Base-by-base conservation (phyloP, 768 basidiomycete genomes). In the Tulasnella sp. region DNA sequence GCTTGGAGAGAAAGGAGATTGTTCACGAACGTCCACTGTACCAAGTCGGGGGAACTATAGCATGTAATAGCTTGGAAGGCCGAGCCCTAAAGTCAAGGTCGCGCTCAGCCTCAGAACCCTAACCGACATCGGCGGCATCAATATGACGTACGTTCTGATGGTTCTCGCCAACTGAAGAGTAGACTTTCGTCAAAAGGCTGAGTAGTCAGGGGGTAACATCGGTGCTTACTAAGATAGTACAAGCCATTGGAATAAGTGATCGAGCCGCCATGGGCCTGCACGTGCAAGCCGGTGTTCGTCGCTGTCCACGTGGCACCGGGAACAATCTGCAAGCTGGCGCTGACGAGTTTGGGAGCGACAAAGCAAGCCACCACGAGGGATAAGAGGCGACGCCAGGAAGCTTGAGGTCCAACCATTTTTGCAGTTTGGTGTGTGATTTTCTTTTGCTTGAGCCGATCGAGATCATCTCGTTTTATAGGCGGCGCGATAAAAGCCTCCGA, bases 221-320 rank as follows among this genome's bases (percentile, higher is more conserved):
- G 34, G 34, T 38, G 34, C 59, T 41, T 21, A 60, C 59, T 61
- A 15, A 55, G 30, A 48, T 61, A 61, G 43, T 61, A 61, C 21
- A 54, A 30, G 15, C 53, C 45, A 29, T 54, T 54, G 24, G 32
- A 38, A 27, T 61, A 56, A 15, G 60, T 61, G 30, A 61, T 56
- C 23, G 32, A 44, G 13, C 60, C 53, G 15, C 60, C 60, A 24
- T 61, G 60, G 29, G 60, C 60, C 32, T 61, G 60, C 27, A 61
- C 45, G 29, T 61, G 60, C 42, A 42, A 38, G n/a, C 53, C 53
- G 2, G 60, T 54, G 17, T 54, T 54, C 27, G 43, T 45, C n/a
- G 60, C 60, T 15, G 60, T 61, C 60, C 60, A 61, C 21, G 60
- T 61, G 32, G 53, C 53, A 24, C 60, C 60, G 3, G 60, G 60